phyloP scores from a whole-genome alignment of 768 basidiomycete genomes.

The Paxillus involutus region DNA sequence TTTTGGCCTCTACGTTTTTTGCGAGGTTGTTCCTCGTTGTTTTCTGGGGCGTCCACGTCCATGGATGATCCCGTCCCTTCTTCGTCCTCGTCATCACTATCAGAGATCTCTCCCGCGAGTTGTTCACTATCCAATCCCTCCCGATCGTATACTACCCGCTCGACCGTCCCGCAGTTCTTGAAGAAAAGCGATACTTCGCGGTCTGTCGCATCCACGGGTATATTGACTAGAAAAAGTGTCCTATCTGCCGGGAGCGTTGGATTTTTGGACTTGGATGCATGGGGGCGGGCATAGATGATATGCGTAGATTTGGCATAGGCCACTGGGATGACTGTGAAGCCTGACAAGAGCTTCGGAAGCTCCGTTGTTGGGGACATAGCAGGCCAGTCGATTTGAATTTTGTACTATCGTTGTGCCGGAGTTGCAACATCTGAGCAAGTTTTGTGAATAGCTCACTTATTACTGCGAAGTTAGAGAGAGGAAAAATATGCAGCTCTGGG shows the following conservation, averaged over 20 bases:
- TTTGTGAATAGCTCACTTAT: too few relatives aligned
- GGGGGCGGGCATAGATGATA: slow-evolving; percentile 74
- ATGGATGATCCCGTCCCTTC: not conserved
- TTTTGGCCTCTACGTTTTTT: slow-evolving; percentile 32
- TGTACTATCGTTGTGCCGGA: too few relatives aligned
- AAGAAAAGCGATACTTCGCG: slow-evolving; percentile 79
- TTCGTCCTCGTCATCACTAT: slow-evolving; percentile 32
- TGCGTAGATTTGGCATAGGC: slow-evolving; percentile 51
- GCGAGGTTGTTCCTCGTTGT: slow-evolving; percentile 25
- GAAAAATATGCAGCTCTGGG: too few relatives aligned
- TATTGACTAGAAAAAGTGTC: slow-evolving; percentile 86
- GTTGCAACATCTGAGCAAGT: too few relatives aligned
- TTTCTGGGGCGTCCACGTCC: slow-evolving; percentile 4
- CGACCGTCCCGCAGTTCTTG: slow-evolving; percentile 73
- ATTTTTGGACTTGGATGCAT: slow-evolving; percentile 47
- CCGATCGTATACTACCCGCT: slow-evolving; percentile 66
- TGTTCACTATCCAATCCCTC: slow-evolving; percentile 31
- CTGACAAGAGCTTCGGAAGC: slow-evolving; percentile 27
- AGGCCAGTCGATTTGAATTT: too few relatives aligned
- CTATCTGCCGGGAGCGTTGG: slow-evolving; percentile 49
- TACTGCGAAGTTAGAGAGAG: too few relatives aligned
- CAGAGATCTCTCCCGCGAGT: slow-evolving; percentile 11
- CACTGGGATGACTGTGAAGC: slow-evolving; percentile 39
- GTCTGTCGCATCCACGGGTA: slow-evolving; percentile 87
- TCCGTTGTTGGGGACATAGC: not conserved